Evolutionary conservation across 2,329 filamentous ascomycete species (phyloP).

Genomic region (Sclerotinia spermophila): DNA sequence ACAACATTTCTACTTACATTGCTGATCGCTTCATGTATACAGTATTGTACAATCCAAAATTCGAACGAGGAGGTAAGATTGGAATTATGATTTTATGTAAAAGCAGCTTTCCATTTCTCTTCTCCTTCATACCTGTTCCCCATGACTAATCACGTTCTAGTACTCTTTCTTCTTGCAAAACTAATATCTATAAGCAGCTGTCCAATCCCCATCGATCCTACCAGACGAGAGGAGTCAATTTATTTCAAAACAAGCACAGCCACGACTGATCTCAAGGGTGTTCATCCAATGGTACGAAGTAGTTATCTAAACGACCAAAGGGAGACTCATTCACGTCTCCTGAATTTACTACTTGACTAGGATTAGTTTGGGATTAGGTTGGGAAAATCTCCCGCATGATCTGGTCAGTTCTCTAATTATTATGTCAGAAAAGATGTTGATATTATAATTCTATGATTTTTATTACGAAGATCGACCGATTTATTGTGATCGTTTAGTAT

Average conservation of each 20-base stretch:
- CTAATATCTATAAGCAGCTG: not conserved
- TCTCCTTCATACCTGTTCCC: not conserved
- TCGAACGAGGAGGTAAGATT: not conserved
- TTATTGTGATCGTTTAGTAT: not conserved
- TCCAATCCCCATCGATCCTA: not conserved
- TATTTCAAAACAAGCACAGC: constrained; percentile 16
- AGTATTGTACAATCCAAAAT: not conserved
- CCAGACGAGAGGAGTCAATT: constrained; percentile 4
- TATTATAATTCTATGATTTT: not conserved
- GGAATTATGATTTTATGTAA: not conserved
- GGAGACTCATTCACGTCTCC: not conserved
- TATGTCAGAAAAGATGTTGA: constrained; percentile 1
- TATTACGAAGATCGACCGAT: not conserved
- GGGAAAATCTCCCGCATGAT: constrained; percentile 17
- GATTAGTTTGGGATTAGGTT: constrained; percentile 6
- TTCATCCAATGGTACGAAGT: not conserved
- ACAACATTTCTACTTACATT: not conserved
- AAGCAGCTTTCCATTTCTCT: not conserved
- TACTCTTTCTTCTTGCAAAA: not conserved
- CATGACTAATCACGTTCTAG: not conserved
- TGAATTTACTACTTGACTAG: constrained; percentile 11
- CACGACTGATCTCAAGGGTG: constrained; percentile 5
- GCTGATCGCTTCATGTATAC: not conserved
- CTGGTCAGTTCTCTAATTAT: constrained; percentile 6
- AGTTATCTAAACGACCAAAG: not conserved